Conservation (phyloP, 495 filamentous ascomycete genomes). For the Penicillium chermesinum region DNA sequence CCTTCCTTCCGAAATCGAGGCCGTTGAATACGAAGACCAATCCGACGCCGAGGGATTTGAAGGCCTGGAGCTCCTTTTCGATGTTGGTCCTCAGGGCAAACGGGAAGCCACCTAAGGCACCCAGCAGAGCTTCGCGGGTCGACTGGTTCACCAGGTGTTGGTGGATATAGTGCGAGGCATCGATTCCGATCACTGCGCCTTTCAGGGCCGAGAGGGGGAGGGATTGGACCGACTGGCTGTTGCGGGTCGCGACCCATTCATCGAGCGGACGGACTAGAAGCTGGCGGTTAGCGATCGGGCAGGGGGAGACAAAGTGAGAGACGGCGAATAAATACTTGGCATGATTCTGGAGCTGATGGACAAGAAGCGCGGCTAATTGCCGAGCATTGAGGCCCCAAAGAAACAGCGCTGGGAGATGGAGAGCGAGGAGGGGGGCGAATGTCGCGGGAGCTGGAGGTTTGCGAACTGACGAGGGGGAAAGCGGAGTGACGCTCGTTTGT, state of each 20-base stretch:
- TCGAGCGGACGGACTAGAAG: slow-evolving; percentile 55
- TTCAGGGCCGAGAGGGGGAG: slow-evolving; percentile 61
- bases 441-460: slow-evolving; percentile 11
- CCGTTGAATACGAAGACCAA: slow-evolving; percentile 90
- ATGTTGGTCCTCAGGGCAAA: slow-evolving; percentile 68
- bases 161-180: slow-evolving; percentile 83
- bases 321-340: slow-evolving; percentile 34
- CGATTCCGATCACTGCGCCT: slow-evolving; percentile 72
- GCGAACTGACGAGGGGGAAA: slow-evolving; percentile 20
- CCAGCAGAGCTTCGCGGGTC: slow-evolving; percentile 76
- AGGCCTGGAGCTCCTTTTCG: slow-evolving; percentile 65
- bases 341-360: slow-evolving; percentile 32
- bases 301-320: neutral
- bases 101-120: slow-evolving; percentile 85
- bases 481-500: slow-evolving; percentile 13
- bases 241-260: slow-evolving; percentile 49
- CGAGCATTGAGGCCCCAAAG: slow-evolving; percentile 27
- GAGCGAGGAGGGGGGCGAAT: slow-evolving; percentile 4
- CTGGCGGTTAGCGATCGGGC: slow-evolving; percentile 6
- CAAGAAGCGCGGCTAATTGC: slow-evolving; percentile 26
- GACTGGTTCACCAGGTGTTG: slow-evolving; percentile 62
- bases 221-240: slow-evolving; percentile 28
- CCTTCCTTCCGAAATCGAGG: slow-evolving; percentile 65
- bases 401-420: slow-evolving; percentile 6
- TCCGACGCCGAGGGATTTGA: slow-evolving; percentile 54